Conservation (phyloP, 2,329 filamentous ascomycete genomes). For the Fusarium sp. region DNA sequence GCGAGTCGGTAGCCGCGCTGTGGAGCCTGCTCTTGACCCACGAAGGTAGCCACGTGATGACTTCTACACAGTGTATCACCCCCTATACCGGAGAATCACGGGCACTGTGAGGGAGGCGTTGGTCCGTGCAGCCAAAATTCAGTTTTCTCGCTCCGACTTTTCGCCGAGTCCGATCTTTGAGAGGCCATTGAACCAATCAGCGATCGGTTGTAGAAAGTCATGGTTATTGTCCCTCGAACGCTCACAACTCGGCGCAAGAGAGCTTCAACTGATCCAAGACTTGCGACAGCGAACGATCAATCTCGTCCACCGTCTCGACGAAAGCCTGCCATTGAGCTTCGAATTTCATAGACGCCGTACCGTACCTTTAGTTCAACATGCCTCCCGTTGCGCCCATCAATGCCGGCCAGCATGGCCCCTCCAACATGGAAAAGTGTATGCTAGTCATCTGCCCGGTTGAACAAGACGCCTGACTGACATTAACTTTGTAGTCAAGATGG, state of each 20-base stretch:
- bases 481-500: slow-evolving; percentile 77
- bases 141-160: slow-evolving; percentile 41
- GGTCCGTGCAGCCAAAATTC: slow-evolving; percentile 34
- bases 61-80: slow-evolving; percentile 41
- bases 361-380: slow-evolving; percentile 46
- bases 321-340: background rate
- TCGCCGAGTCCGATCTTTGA: slow-evolving; percentile 36
- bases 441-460: slow-evolving; percentile 17
- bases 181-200: slow-evolving; percentile 44
- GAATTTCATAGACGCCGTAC: background rate
- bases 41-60: slow-evolving; percentile 53
- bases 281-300: slow-evolving; percentile 17
- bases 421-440: slow-evolving; percentile 68
- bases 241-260: slow-evolving; percentile 26
- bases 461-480: slow-evolving; percentile 34
- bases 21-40: slow-evolving; percentile 46
- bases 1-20: slow-evolving; percentile 32
- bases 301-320: slow-evolving; percentile 1
- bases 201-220: slow-evolving; percentile 20
- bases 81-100: slow-evolving; percentile 13
- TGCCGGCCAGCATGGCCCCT: slow-evolving; percentile 61
- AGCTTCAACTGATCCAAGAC: slow-evolving; percentile 31
- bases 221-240: slow-evolving; percentile 8
- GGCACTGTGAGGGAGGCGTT: slow-evolving; percentile 44
- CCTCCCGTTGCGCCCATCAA: slow-evolving; percentile 57